Percentiles rank a stretch among this genome's conserved stretches.
phyloP scores from a whole-genome alignment of 768 basidiomycete species.

The Saitozyma sp. region DNA sequence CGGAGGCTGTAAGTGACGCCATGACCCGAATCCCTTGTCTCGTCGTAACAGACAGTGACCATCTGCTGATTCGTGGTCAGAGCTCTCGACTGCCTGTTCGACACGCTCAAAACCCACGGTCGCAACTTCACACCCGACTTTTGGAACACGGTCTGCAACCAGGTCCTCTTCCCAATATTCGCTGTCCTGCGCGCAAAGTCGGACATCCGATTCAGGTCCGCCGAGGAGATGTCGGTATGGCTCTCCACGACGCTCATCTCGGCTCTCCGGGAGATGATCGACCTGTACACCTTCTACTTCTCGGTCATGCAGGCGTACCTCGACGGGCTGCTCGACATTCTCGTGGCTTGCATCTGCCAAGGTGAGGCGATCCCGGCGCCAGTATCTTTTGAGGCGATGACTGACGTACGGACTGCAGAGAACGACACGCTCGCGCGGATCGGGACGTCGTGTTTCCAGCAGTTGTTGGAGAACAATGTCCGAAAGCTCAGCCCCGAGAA shows the following conservation, averaged over 20 bases:
- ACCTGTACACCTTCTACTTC: slow-evolving; percentile 94
- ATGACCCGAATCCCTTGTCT: not conserved
- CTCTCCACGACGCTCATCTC: slow-evolving; percentile 98
- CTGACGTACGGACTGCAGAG: slow-evolving; percentile 59
- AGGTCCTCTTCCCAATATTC: slow-evolving; percentile 97
- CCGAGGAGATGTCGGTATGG: slow-evolving; percentile 99
- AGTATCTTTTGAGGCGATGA: not conserved
- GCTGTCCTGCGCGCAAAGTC: slow-evolving; percentile 90
- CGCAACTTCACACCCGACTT: slow-evolving; percentile 81
- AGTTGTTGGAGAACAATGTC: slow-evolving; percentile 89
- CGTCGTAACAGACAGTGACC: not conserved
- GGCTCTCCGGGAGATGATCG: slow-evolving; percentile 89
- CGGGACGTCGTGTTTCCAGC: slow-evolving; percentile 95
- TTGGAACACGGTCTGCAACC: slow-evolving; percentile 96
- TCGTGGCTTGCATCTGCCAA: slow-evolving; percentile 98
- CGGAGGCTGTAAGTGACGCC: slow-evolving; percentile 73
- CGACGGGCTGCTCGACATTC: slow-evolving; percentile 87
- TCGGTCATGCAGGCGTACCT: slow-evolving; percentile 83
- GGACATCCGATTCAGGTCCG: slow-evolving; percentile 81
- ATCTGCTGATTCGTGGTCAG: slow-evolving; percentile 55
- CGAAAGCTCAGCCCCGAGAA: slow-evolving; percentile 74
- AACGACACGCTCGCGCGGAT: slow-evolving; percentile 97
- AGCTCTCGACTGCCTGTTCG: slow-evolving; percentile 94
- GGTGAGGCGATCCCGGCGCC: slow-evolving; percentile 58
- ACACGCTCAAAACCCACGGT: slow-evolving; percentile 87